A percentile compares a stretch with the other conserved stretches of the same genome.
These are phyloP conservation scores for Plantago lanceolata DNA, from an alignment of 305 asterid genomes.

Conservation along the genomic window DNA sequence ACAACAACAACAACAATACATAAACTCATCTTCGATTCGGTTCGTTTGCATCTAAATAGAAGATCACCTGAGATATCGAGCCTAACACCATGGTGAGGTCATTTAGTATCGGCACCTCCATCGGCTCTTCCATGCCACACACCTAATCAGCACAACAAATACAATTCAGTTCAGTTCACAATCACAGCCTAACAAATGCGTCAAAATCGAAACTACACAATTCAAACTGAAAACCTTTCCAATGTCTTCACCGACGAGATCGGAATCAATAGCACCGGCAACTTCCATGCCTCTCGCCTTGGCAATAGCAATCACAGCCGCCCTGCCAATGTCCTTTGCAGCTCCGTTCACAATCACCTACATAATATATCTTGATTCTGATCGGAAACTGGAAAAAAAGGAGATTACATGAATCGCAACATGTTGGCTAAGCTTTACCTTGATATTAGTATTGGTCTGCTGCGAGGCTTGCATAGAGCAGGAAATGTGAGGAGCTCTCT, in stretches of 20 bases:
- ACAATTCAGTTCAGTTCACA: neutral
- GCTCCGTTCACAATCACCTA: constrained; percentile 83
- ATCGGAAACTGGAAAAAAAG: neutral
- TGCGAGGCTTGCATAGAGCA: constrained; percentile 53
- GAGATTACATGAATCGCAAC: neutral
- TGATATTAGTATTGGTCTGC: constrained; percentile 32
- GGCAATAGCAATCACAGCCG: constrained; percentile 78
- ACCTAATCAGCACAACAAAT: constrained; percentile 32
- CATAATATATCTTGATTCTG: neutral
- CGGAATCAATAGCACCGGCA: constrained; percentile 78
- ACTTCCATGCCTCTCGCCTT: constrained; percentile 85
- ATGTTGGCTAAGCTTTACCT: constrained; percentile 33
- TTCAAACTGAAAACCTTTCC: constrained; percentile 43
- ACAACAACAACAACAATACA: neutral
- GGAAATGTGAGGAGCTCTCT: constrained; percentile 27
- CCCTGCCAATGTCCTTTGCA: constrained; percentile 82
- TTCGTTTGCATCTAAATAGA: neutral
- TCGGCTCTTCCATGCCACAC: constrained; percentile 79
- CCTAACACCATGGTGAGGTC: constrained; percentile 79
- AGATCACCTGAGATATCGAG: constrained; percentile 72
- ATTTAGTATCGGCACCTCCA: constrained; percentile 75
- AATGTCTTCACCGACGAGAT: constrained; percentile 68
- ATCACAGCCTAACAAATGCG: neutral
- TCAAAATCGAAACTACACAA: neutral
- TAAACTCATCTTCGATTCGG: neutral